Percentiles rank a stretch among this genome's conserved stretches.
phyloP scores from a whole-genome alignment of 129 eudicot genomes.

The Calendula officinalis region DNA sequence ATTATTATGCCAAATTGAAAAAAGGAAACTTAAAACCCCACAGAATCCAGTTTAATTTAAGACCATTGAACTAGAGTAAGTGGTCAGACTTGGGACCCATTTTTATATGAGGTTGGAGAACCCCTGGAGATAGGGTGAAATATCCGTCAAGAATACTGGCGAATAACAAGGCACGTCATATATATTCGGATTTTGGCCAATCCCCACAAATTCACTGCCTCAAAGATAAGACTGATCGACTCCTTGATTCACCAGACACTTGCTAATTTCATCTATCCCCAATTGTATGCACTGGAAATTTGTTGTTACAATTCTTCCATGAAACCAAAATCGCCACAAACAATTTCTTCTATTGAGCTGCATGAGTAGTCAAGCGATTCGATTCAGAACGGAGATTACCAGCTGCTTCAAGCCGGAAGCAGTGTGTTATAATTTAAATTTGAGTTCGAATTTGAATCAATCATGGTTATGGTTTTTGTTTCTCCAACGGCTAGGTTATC shows the following conservation, averaged over 20 bases:
- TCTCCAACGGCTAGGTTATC: slow-evolving; percentile 34
- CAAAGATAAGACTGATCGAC: slow-evolving; percentile 22
- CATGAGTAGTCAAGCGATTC: slow-evolving; percentile 51
- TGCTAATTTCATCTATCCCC: slow-evolving; percentile 7
- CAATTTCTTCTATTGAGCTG: slow-evolving; percentile 31
- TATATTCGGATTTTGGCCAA: neutral
- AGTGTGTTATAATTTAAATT: slow-evolving; percentile 29
- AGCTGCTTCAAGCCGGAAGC: slow-evolving; percentile 37
- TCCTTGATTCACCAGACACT: neutral
- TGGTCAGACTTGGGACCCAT: no score
- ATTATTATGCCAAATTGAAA: no score
- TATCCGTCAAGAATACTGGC: slow-evolving; percentile 10
- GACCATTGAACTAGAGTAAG: no score
- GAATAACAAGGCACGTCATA: slow-evolving; percentile 15
- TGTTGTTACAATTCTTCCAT: slow-evolving; percentile 21
- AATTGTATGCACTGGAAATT: neutral
- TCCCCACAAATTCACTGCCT: slow-evolving; percentile 13
- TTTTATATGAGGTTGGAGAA: no score
- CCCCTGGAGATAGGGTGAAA: slow-evolving; percentile 5
- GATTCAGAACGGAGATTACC: slow-evolving; percentile 7
- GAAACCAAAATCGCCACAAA: slow-evolving; percentile 10
- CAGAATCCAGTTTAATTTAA: no score
- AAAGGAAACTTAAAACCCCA: no score
- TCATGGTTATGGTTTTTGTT: slow-evolving; percentile 45
- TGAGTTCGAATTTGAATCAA: slow-evolving; percentile 25